These are phyloP conservation scores for Plasmodium fragile DNA, from an alignment of 169 alveolate species.

Conservation along the genomic window DNA sequence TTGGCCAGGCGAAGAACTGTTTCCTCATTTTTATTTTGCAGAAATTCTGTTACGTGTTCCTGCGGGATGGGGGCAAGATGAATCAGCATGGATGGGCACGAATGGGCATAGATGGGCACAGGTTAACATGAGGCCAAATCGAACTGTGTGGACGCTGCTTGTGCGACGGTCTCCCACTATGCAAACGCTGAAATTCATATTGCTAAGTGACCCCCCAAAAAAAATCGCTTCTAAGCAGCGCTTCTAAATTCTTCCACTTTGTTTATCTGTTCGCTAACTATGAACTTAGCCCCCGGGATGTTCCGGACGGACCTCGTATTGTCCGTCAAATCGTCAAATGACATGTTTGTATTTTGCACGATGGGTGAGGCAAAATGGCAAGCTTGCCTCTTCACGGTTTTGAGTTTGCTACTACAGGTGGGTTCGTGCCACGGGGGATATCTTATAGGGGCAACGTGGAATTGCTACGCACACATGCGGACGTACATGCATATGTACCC, in stretches of 20 bases:
- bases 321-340: slow-evolving; percentile 76
- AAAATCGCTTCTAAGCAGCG: neutral
- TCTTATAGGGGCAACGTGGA: neutral
- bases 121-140: neutral
- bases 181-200: neutral
- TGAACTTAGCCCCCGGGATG: slow-evolving; percentile 74
- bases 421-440: neutral
- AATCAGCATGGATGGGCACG: neutral
- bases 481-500: neutral
- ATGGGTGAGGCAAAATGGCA: neutral
- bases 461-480: neutral
- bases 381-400: neutral
- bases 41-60: slow-evolving; percentile 73
- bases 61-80: slow-evolving; percentile 18
- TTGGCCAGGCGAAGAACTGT: slow-evolving; percentile 60
- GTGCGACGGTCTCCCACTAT: neutral
- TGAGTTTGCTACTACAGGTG: neutral
- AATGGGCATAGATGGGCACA: neutral
- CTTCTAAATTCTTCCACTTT: slow-evolving; percentile 14
- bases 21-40: slow-evolving; percentile 76
- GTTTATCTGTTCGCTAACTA: slow-evolving; percentile 52
- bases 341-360: slow-evolving; percentile 26
- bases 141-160: neutral
- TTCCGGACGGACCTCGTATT: slow-evolving; percentile 74
- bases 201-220: neutral